Percentiles rank a stretch among this genome's conserved stretches.
Conservation (phyloP, 257 asterid genomes). For the Solanum corneliomulleri region DNA sequence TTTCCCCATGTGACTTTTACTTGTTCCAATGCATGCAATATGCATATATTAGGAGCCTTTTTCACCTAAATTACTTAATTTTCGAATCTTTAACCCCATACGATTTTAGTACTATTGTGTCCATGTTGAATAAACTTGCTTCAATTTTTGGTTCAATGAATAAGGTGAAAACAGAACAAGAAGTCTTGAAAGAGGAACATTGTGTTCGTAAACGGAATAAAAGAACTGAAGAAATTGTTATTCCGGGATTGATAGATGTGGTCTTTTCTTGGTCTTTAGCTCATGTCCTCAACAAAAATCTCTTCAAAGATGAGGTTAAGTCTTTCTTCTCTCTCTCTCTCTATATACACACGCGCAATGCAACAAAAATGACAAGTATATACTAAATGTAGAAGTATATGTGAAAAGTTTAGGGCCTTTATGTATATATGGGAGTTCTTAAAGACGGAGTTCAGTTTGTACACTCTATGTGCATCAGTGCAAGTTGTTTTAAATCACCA, state of each 20-base stretch:
- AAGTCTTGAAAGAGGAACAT: background rate
- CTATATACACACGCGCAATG: background rate
- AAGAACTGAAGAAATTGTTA: background rate
- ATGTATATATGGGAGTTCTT: background rate
- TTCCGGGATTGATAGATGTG: background rate
- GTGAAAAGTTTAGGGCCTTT: background rate
- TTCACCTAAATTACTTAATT: background rate
- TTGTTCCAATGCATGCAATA: background rate
- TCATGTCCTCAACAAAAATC: conserved; percentile 23
- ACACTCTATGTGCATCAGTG: background rate
- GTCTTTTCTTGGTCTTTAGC: conserved; percentile 33
- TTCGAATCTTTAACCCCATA: background rate
- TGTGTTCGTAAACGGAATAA: background rate
- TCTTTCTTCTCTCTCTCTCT: background rate
- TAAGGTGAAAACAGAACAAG: background rate
- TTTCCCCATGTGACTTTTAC: background rate
- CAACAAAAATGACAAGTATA: background rate
- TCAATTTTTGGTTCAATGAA: background rate
- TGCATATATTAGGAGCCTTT: background rate
- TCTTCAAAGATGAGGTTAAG: conserved; percentile 22
- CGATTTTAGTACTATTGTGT: background rate
- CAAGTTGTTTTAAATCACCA: background rate
- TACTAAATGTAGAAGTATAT: background rate
- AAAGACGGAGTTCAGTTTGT: background rate
- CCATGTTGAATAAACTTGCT: background rate